Evolutionary conservation across 768 basidiomycete species (phyloP).

Genomic region (Crassisporium funariophilum): DNA sequence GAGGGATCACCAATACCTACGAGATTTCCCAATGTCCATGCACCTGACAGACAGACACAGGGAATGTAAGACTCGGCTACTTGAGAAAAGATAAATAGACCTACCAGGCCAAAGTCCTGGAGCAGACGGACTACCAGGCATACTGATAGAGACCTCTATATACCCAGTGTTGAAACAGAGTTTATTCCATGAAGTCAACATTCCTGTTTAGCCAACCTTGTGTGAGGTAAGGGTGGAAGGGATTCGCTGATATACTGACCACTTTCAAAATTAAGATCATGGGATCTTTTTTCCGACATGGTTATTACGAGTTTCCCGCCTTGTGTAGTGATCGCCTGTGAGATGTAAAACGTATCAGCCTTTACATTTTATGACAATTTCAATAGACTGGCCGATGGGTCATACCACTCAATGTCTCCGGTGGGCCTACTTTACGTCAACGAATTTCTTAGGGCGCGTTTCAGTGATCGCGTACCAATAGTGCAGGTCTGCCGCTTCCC

Average conservation of each 20-base stretch:
- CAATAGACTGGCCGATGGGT: slow-evolving; percentile 53
- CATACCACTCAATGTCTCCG: slow-evolving; percentile 85
- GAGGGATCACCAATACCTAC: slow-evolving; percentile 31
- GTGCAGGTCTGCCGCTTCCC: slow-evolving; percentile 88
- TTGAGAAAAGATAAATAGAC: slow-evolving; percentile 12
- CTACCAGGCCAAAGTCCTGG: slow-evolving; percentile 88
- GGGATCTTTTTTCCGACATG: slow-evolving; percentile 64
- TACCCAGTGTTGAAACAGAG: slow-evolving; percentile 94
- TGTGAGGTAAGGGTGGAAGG: slow-evolving; percentile 28
- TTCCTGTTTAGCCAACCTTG: slow-evolving; percentile 39
- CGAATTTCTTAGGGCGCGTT: neutral
- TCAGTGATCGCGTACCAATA: slow-evolving; percentile 61
- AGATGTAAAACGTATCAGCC: too few species aligned
- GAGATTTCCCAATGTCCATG: slow-evolving; percentile 80
- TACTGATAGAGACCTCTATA: slow-evolving; percentile 77
- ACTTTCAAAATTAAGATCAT: slow-evolving; percentile 84
- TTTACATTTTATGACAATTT: too few species aligned
- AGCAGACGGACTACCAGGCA: slow-evolving; percentile 61
- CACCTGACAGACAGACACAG: slow-evolving; percentile 39
- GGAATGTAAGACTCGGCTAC: neutral
- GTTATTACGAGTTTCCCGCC: slow-evolving; percentile 83
- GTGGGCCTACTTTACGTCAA: slow-evolving; percentile 48
- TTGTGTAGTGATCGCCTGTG: slow-evolving; percentile 67
- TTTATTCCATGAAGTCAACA: slow-evolving; percentile 91
- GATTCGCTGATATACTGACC: slow-evolving; percentile 43